These are phyloP conservation scores for Beta lomatogona DNA, from an alignment of 179 eudicot genomes.

Conservation along the genomic window DNA sequence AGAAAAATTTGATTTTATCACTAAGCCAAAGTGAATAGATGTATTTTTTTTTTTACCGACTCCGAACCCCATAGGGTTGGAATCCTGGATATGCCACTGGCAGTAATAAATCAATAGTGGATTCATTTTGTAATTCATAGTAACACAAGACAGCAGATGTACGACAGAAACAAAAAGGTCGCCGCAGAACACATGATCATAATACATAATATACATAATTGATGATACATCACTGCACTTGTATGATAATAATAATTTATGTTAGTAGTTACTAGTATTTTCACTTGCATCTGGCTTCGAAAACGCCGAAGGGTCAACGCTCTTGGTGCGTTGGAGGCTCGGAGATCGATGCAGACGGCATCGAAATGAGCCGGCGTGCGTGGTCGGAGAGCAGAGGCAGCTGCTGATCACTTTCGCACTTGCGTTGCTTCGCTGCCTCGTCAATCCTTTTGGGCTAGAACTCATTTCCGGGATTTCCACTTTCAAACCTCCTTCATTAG, in stretches of 20 bases:
- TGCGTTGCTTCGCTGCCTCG: conserved; percentile 30
- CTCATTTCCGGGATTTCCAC: conserved; percentile 28
- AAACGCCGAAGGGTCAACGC: conserved; percentile 26
- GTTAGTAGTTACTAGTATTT: conserved; percentile 11
- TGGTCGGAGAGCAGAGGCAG: conserved; percentile 39
- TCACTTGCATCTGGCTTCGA: conserved; percentile 19
- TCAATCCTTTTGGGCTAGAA: conserved; percentile 28
- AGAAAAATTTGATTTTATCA: too few relatives aligned
- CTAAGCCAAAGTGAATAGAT: too few relatives aligned
- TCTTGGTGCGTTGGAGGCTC: conserved; percentile 33
- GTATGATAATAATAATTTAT: neutral
- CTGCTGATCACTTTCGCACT: conserved; percentile 17
- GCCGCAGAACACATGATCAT: neutral
- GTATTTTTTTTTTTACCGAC: too few relatives aligned
- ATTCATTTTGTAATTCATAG: neutral
- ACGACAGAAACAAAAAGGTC: neutral
- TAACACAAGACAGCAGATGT: neutral
- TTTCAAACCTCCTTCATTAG: conserved; percentile 29
- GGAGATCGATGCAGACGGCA: conserved; percentile 37
- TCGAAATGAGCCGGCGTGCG: conserved; percentile 36
- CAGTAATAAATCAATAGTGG: neutral
- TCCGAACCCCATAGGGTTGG: too few relatives aligned
- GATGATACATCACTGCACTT: conserved; percentile 2
- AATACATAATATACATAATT: neutral
- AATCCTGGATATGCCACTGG: too few relatives aligned